Evolutionary conservation across 1,139 yeast species (phyloP), one percentile per base, ranked within the genome.

Genomic region (Geotrichum carabidarum): DNA sequence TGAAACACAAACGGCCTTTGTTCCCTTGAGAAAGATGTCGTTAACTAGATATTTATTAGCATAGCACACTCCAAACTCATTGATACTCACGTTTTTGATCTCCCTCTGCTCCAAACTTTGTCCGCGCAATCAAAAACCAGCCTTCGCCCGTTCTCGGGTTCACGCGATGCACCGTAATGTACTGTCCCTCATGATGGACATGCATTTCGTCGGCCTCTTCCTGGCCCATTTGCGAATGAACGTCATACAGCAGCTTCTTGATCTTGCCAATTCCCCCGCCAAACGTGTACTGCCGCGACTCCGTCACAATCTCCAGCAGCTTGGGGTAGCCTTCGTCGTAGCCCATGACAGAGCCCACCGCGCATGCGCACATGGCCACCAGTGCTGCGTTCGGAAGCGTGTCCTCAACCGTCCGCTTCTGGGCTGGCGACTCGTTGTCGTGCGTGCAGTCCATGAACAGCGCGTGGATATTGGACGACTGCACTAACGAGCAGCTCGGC

Each of bases 371-470:
- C 69, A 93, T 81, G 0, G 98, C 84, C 4, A 93, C 98, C 54
- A 93, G 75, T 0, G 97, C 99, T 2, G 97, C 97, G 62, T 86
- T 93, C n/a, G 97, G 95, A 50, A 93, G 76, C 0, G 98, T 90
- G 66, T 93, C 99, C 68, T 91, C 96, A 0, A 89, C 85, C 0
- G 96, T 90, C 67, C 98, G 80, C 71, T 86, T 89, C 64, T 91
- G 95, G 44, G 78, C 79, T 2, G 98, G 96, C 41, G 83, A 84
- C 70, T 89, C 94, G 66, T 93, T 93, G 70, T 93, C 99, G 69
- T 93, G 99, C 2, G 98, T 91, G 65, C 97, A 91, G 68, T 93
- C 99, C 97, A 93, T 91, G 65, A 93, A 86, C 63, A 93, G 75
- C 0, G 98, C 96, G 70, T 90, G 98, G 2, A 96, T 95, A 12